A percentile compares a stretch with the other conserved stretches of the same genome.
phyloP scores from a whole-genome alignment of 345 rosid species.

The Gossypium sturtianum region DNA sequence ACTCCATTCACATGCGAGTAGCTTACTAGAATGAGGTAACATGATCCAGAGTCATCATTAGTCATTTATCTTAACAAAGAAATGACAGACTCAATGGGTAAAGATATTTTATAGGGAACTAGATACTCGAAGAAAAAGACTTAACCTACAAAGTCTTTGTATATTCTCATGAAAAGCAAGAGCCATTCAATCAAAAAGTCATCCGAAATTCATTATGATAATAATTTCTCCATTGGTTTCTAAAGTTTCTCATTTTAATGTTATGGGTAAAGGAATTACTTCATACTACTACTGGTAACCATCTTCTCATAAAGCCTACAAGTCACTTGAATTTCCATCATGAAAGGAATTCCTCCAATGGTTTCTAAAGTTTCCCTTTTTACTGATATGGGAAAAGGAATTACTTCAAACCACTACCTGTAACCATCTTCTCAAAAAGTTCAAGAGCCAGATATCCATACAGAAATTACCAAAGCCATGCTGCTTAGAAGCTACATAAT shows the following conservation, averaged over 20 bases:
- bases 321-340: neutral
- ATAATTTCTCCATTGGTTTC: neutral
- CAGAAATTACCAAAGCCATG: neutral
- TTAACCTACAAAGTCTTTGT: neutral
- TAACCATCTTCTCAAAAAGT: neutral
- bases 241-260: neutral
- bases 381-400: neutral
- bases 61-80: neutral
- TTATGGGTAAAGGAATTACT: neutral
- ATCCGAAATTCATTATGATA: neutral
- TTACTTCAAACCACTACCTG: neutral
- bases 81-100: neutral
- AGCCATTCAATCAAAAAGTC: neutral
- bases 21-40: neutral
- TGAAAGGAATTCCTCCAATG: neutral
- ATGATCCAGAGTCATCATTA: neutral
- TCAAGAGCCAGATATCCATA: neutral
- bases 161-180: neutral
- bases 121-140: neutral
- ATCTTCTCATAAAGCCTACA: neutral
- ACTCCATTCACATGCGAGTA: neutral
- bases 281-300: neutral
- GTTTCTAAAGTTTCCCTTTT: neutral
- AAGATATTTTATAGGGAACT: neutral
- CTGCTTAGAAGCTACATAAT: neutral